Base-by-base conservation (phyloP, 2,329 filamentous ascomycete species). In the Claviceps paspali region DNA sequence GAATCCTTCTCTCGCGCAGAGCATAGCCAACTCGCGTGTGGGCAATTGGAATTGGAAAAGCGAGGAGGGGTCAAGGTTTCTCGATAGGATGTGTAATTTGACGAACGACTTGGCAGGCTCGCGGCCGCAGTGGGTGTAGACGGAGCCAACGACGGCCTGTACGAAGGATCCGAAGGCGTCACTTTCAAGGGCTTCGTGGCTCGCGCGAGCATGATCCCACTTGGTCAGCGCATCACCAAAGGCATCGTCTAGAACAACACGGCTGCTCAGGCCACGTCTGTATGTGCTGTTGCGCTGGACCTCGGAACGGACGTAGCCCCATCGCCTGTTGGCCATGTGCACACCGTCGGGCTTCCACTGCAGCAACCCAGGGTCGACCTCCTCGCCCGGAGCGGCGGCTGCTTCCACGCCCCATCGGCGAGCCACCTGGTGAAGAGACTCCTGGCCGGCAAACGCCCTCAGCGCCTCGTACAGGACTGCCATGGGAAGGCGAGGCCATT, bases 1-100 rank as follows among this genome's bases (percentile, higher is more conserved):
- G 59, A 96, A 96, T 45, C 82, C 79, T 64, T 98, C 91, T 42
- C 91, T 70, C 5, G 77, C 78, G 62, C 91, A 98, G 30, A 98
- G 67, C 47, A 79, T 71, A 41, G 75, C 73, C 28, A 98, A 69
- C 60, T 98, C 91, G 45, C 81, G 76, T 21, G 84, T 84, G 1
- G 91, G 88, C 40, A 81, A 71, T 45, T 73, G 71, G 68, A 98
- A 96, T 45, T 76, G 66, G 64, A 98, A 98, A 42, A 98, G 67
- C 28, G 65, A 65, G 38, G 77, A 70, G 39, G 96, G 64, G 45
- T 88, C 75, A 41, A 94, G 70, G 48, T 82, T 74, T 40, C 86
- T 75, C 35, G 79, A 79, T 42, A 94, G 73, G 46, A 98, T 73
- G 62, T 98, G 87, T 33, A 81, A 74, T 49, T 74, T 69, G 60